Base-by-base conservation (phyloP, 495 filamentous ascomycete species). In the Neurospora sp. region DNA sequence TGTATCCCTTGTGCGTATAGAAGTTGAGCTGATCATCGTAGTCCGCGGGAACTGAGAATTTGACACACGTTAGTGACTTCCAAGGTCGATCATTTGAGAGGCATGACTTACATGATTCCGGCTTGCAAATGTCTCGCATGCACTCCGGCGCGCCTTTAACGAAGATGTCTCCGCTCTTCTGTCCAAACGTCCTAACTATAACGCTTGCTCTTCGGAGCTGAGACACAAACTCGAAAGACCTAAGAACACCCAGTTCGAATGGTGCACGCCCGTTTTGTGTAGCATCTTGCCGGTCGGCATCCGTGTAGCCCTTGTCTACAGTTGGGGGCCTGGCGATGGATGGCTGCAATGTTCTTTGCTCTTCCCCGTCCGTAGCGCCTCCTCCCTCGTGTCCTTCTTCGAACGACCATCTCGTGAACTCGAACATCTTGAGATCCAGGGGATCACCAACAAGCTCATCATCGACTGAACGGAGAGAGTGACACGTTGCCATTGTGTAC, bases 131-230 rank as follows among this genome's bases (percentile, higher is more conserved):
- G 8, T 94, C 92, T 75, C 89, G 91, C 89, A 99, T 95, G 79
- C 92, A 96, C 81, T 99, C 96, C 8, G 96, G 96, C 1, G 96
- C 95, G 40, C 96, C 96, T 82, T 99, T 99, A 66, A 99, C 94
- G 81, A 93, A 98, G 48, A 98, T 85, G 75, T 91, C 90, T 48
- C 88, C 95, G 70, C 91, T 91, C 46, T 86, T 86, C 66, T 91
- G 89, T 3, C 94, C 92, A 81, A 94, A 97, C 71, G 91, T 91
- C 42, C 93, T 87, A 16, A 98, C 94, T 72, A 98, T 87, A 48
- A 98, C 96, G 81, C 96, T 98, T 37, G 96, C 91, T 75, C 96
- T 88, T 59, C 96, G 91, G 59, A 99, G 85, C n/a, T 98, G 90
- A 3, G 95, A 96, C n/a, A 96, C 90, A 76, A 99, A 99, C 77